Percentiles rank a stretch among this genome's conserved stretches.
These are phyloP conservation scores for Ceratocystis alfenasii DNA, from an alignment of 2,329 filamentous ascomycete genomes.

Conservation along the genomic window DNA sequence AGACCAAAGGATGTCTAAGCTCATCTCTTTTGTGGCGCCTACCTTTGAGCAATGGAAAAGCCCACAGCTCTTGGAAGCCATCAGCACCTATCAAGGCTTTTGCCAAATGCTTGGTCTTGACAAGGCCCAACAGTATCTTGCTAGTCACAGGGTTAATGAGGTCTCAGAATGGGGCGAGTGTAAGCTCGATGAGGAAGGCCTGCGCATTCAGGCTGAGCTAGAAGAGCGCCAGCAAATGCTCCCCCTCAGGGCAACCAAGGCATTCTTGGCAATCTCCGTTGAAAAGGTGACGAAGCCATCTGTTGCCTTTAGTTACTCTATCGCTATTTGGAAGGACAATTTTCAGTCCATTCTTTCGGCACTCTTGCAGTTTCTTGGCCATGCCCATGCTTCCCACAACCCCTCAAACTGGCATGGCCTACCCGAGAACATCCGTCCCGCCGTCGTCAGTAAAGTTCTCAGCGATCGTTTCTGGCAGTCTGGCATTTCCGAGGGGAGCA, in stretches of 20 bases:
- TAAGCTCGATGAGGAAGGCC: constrained; percentile 65
- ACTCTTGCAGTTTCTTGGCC: constrained; percentile 71
- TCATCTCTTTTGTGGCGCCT: constrained; percentile 69
- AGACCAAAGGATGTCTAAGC: constrained; percentile 55
- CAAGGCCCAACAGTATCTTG: constrained; percentile 69
- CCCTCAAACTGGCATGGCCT: constrained; percentile 70
- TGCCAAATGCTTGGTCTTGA: constrained; percentile 68
- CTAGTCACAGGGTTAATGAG: constrained; percentile 57
- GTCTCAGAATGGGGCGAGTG: constrained; percentile 73
- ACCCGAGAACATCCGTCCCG: constrained; percentile 57
- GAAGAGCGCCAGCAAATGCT: constrained; percentile 63
- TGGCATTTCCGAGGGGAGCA: constrained; percentile 87
- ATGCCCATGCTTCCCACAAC: constrained; percentile 87
- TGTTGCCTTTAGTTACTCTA: constrained; percentile 61
- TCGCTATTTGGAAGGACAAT: constrained; percentile 70
- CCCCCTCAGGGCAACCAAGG: constrained; percentile 78
- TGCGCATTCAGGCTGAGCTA: constrained; percentile 64
- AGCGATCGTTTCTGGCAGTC: constrained; percentile 98
- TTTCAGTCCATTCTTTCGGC: constrained; percentile 76
- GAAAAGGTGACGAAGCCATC: constrained; percentile 72
- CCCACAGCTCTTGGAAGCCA: constrained; percentile 51
- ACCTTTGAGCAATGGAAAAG: constrained; percentile 71
- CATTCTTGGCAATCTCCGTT: constrained; percentile 81
- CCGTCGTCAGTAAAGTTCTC: constrained; percentile 66
- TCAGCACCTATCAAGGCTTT: constrained; percentile 68